A percentile compares a stretch with the other conserved stretches of the same genome.
phyloP scores from a whole-genome alignment of 2,329 filamentous ascomycete species.

The Trichoderma aggressivum region DNA sequence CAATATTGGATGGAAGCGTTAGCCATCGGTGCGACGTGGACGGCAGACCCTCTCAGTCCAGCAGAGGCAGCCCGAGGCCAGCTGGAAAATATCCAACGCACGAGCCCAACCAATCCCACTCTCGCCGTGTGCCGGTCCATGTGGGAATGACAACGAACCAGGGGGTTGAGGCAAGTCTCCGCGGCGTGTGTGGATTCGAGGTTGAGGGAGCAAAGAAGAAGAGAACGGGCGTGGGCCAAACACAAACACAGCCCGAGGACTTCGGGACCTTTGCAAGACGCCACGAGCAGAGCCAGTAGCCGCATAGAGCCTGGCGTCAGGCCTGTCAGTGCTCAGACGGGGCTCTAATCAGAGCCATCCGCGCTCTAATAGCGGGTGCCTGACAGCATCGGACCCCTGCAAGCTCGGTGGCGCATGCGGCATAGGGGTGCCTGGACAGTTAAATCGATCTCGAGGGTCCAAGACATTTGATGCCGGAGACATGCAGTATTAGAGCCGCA shows the following conservation, averaged over 20 bases:
- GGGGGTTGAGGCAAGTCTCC: background rate
- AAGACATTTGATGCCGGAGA: background rate
- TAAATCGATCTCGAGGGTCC: background rate
- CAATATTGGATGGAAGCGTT: background rate
- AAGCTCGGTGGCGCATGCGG: background rate
- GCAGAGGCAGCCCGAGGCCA: background rate
- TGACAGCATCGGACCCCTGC: background rate
- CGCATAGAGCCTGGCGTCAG: background rate
- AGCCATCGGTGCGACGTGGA: background rate
- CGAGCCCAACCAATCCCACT: background rate
- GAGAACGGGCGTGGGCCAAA: background rate
- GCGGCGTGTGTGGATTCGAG: background rate
- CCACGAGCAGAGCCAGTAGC: background rate
- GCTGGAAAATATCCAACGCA: background rate
- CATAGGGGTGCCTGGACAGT: background rate
- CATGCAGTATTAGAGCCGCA: background rate
- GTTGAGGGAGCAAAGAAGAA: background rate
- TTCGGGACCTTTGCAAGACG: background rate
- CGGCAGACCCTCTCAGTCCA: background rate
- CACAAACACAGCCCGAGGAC: background rate
- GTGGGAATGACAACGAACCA: background rate
- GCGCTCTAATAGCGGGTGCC: conserved; percentile 9
- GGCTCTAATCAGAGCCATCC: background rate
- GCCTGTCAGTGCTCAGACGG: background rate
- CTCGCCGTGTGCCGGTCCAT: background rate